Evolutionary conservation across 2,329 filamentous ascomycete genomes (phyloP).

Genomic region (Aureobasidium sp.): DNA sequence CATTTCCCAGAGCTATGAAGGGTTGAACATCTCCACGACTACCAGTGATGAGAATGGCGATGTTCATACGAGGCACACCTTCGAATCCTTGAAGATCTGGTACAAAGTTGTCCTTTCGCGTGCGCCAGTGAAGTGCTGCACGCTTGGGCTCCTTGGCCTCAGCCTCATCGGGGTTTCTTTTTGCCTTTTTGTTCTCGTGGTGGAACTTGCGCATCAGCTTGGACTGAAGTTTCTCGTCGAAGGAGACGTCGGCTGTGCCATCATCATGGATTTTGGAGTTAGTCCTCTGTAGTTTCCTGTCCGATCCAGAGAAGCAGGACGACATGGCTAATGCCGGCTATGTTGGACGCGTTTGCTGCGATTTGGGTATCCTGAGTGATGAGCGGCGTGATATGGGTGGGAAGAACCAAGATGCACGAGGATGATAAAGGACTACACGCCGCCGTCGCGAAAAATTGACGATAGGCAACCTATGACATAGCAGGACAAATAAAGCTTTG

Average conservation of each 20-base stretch:
- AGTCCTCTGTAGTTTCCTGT: neutral
- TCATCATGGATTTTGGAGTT: constrained; percentile 6
- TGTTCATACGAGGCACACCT: constrained; percentile 33
- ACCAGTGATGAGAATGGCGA: constrained; percentile 44
- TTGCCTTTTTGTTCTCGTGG: neutral
- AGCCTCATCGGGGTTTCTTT: neutral
- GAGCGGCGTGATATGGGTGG: neutral
- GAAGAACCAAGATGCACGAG: neutral
- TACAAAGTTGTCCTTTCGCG: neutral
- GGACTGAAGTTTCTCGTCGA: neutral
- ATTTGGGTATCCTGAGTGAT: neutral
- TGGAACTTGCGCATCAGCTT: neutral
- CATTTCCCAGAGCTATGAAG: constrained; percentile 44
- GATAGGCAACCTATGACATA: constrained; percentile 7
- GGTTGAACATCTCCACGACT: constrained; percentile 46
- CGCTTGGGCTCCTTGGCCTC: neutral
- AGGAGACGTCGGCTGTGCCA: neutral
- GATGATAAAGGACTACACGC: neutral
- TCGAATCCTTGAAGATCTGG: constrained; percentile 18
- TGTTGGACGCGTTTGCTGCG: no score
- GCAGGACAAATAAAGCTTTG: neutral
- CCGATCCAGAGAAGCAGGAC: constrained; percentile 1
- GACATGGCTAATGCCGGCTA: neutral
- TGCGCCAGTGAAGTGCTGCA: neutral
- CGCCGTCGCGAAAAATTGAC: constrained; percentile 6